These are phyloP conservation scores for Lachancea lanzarotensis DNA, from an alignment of 805 yeast genomes.

Conservation along the genomic window DNA sequence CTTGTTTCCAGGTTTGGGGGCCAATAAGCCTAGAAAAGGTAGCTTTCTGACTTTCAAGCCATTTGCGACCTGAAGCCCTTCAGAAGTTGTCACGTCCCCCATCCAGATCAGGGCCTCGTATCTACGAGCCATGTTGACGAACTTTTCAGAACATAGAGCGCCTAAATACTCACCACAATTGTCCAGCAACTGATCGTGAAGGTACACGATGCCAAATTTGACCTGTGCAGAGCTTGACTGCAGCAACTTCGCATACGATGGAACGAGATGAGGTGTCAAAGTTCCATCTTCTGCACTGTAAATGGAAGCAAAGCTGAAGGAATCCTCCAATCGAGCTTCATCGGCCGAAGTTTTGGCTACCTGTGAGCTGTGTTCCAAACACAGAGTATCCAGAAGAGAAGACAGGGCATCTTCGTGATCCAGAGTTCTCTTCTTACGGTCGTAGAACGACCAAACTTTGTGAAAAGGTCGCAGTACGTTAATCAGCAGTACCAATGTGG, in stretches of 20 bases:
- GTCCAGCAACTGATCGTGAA: conserved; percentile 69
- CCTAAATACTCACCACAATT: conserved; percentile 47
- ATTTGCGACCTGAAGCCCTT: conserved; percentile 76
- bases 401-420: conserved; percentile 7
- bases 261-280: conserved; percentile 35
- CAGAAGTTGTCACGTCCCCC: conserved; percentile 74
- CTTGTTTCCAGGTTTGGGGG: conserved; percentile 47
- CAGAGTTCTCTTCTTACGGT: conserved; percentile 12
- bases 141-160: conserved; percentile 46
- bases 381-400: conserved; percentile 3
- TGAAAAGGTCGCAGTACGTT: conserved; percentile 19
- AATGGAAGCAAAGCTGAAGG: conserved; percentile 23
- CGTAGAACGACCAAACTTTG: conserved; percentile 20
- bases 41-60: conserved; percentile 62
- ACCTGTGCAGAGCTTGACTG: conserved; percentile 62
- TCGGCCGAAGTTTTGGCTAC: conserved; percentile 6
- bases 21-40: conserved; percentile 78
- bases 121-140: conserved; percentile 42
- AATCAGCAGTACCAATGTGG: conserved; percentile 7
- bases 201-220: conserved; percentile 63
- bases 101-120: conserved; percentile 73
- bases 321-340: background rate
- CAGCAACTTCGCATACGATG: conserved; percentile 77
- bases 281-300: conserved; percentile 21
- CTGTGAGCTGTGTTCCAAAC: conserved; percentile 3